Conservation (phyloP, 345 rosid genomes). For the Combretum micranthum region DNA sequence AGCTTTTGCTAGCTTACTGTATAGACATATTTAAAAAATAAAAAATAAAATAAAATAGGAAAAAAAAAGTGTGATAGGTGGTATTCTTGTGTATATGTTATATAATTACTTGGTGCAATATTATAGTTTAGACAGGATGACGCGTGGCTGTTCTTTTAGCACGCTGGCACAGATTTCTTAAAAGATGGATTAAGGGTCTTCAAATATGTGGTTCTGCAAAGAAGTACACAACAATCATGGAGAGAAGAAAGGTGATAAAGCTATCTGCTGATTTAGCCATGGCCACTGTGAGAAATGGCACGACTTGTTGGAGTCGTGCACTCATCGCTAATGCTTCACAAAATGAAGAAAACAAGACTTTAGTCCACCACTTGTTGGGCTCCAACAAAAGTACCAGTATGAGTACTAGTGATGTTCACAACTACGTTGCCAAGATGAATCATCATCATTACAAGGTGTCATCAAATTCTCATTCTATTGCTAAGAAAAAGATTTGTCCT, state of each 20-base stretch:
- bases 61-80: too few species aligned
- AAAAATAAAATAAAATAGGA: too few species aligned
- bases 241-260: constrained; percentile 71
- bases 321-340: constrained; percentile 44
- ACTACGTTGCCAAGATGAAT: constrained; percentile 7
- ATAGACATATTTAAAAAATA: too few species aligned
- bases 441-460: constrained; percentile 1
- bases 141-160: constrained; percentile 26
- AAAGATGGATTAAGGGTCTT: constrained; percentile 74
- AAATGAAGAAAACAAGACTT: constrained; percentile 18
- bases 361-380: constrained; percentile 44
- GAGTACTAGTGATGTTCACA: too few species aligned
- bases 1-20: too few species aligned
- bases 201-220: constrained; percentile 28
- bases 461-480: constrained; percentile 1
- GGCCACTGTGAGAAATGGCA: constrained; percentile 62
- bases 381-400: neutral
- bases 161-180: constrained; percentile 56
- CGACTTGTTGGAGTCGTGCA: constrained; percentile 85
- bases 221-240: constrained; percentile 37
- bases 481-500: constrained; percentile 27
- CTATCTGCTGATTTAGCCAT: constrained; percentile 83
- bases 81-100: neutral
- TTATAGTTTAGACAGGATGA: constrained; percentile 17
- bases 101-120: neutral